Base-by-base conservation (phyloP, 306 rosid species). In the Coriaria nepalensis region DNA sequence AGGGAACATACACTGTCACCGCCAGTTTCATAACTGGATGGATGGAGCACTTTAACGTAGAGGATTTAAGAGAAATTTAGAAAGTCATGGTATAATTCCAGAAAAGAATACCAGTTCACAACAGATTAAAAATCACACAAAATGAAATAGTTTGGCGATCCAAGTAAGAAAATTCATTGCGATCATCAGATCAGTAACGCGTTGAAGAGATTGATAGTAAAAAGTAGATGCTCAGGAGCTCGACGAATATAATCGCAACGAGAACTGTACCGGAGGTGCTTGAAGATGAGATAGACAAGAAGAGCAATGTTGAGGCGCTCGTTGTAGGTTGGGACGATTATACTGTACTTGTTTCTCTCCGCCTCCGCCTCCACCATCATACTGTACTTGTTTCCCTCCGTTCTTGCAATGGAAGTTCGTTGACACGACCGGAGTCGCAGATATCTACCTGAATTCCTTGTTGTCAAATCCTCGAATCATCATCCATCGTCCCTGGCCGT, bases 251-350 rank as follows among this genome's bases (percentile, higher is more conserved):
- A 20, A 20, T 20, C 1, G 1, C 29, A 20, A 3, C 29, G 29
- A 55, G 41, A 57, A 52, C 37, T 51, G 56, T 48, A 76, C 80
- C 65, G 46, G 44, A 90, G 85, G 66, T 81, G 98, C 78, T 90
- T 90, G 79, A 90, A 79, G 57, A 90, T 52, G 69, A 90, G 98
- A 73, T 70, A 90, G 47, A 85, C 82, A 56, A 90, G 61, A 53
- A 90, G 82, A 48, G 92, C 78, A 62, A 90, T 85, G 75, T 90
- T 90, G 55, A 90, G 82, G 52, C 78, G 90, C 67, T 90, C 98
- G 59, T 90, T 90, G 66, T 81, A 90, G 15, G 98, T 85, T 7
- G 95, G 98, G 65, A 90, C 65, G 62, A 85, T 81, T 45, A 85
- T 70, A 55, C 93, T 84, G 74, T 81, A 81, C 69, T 90, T 90